These are phyloP conservation scores for Leucocoprinus leucothites DNA, from an alignment of 768 basidiomycete species.

Conservation along the genomic window DNA sequence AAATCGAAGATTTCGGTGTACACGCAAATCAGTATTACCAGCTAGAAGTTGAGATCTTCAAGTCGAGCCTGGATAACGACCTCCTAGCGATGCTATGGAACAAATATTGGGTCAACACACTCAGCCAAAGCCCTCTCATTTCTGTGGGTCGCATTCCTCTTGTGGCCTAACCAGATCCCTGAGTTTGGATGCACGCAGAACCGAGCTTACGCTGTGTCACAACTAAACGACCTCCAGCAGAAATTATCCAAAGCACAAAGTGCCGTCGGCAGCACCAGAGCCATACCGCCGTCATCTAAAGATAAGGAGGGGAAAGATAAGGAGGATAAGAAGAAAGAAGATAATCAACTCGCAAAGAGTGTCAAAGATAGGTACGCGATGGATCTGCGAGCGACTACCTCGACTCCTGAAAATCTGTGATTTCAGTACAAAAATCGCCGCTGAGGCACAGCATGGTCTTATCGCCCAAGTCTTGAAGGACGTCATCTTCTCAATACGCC, in stretches of 20 bases:
- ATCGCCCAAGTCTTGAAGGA: constrained; percentile 94
- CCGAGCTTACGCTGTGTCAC: constrained; percentile 89
- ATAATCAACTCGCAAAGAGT: constrained; percentile 78
- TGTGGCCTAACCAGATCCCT: background rate
- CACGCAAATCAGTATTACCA: constrained; percentile 96
- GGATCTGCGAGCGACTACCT: background rate
- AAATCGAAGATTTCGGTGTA: constrained; percentile 99
- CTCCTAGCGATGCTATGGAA: constrained; percentile 93
- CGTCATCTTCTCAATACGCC: constrained; percentile 75
- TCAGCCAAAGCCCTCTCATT: constrained; percentile 89
- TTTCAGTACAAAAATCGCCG: constrained; percentile 78
- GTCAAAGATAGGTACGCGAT: constrained; percentile 78
- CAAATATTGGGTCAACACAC: constrained; percentile 98
- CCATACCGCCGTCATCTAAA: constrained; percentile 50
- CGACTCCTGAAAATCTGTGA: background rate
- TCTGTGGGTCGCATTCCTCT: constrained; percentile 57
- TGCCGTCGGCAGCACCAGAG: constrained; percentile 55
- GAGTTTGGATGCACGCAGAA: constrained; percentile 57
- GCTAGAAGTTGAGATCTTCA: constrained; percentile 94
- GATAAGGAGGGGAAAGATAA: constrained; percentile 53
- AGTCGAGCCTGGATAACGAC: constrained; percentile 83
- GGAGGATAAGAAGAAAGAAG: constrained; percentile 82
- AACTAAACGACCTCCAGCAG: constrained; percentile 85
- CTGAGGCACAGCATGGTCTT: constrained; percentile 91
- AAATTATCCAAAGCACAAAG: constrained; percentile 77